Percentiles rank a stretch among this genome's conserved stretches.
These are phyloP conservation scores for Galeopsis tetrahit DNA, from an alignment of 257 asterid genomes.

Conservation along the genomic window DNA sequence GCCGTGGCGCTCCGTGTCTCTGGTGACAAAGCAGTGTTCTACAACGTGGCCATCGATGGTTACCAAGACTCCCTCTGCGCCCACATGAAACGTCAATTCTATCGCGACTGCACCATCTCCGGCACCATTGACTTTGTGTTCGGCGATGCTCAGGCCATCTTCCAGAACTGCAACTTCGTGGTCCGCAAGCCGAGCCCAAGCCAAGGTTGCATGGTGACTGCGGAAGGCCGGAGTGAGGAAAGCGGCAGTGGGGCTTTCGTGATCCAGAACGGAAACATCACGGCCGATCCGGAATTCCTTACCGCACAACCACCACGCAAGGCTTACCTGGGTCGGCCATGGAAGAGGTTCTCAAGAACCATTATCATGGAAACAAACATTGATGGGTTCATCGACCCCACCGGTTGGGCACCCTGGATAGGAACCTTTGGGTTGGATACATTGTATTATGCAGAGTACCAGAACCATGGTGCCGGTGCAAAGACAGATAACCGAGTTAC, in stretches of 20 bases:
- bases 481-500: slow-evolving; percentile 30
- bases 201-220: slow-evolving; percentile 59
- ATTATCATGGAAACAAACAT: slow-evolving; percentile 49
- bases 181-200: slow-evolving; percentile 46
- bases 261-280: slow-evolving; percentile 47
- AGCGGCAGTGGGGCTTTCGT: slow-evolving; percentile 37
- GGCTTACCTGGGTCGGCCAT: slow-evolving; percentile 60
- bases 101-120: slow-evolving; percentile 54
- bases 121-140: slow-evolving; percentile 76
- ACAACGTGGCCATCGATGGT: slow-evolving; percentile 57
- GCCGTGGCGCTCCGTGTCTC: slow-evolving; percentile 70
- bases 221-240: slow-evolving; percentile 54
- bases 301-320: slow-evolving; percentile 15
- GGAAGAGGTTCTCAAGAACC: slow-evolving; percentile 62
- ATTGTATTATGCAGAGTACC: slow-evolving; percentile 45
- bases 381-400: slow-evolving; percentile 42
- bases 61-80: slow-evolving; percentile 65
- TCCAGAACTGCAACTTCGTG: slow-evolving; percentile 60
- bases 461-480: slow-evolving; percentile 53
- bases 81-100: slow-evolving; percentile 56
- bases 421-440: slow-evolving; percentile 42
- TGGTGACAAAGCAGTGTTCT: slow-evolving; percentile 49
- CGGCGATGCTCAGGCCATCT: slow-evolving; percentile 51
- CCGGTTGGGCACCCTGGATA: slow-evolving; percentile 57
- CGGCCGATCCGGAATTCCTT: slow-evolving; percentile 36